Evolutionary conservation across 2,329 filamentous ascomycete species (phyloP).

Genomic region (Paecilomyces fulvus): DNA sequence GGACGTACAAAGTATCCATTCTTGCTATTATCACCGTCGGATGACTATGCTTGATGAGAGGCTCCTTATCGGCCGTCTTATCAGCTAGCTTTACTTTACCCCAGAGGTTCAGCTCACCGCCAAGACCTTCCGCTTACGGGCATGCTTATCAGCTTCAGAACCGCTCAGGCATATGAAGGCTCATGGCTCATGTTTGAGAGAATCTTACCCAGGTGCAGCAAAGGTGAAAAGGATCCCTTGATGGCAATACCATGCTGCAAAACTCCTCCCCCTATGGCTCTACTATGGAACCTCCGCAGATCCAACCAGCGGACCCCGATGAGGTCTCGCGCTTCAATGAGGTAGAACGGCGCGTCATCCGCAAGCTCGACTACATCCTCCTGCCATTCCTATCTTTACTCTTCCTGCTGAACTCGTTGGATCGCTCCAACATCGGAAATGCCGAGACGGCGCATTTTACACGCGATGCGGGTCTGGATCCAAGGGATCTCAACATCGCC

Average conservation of each 20-base stretch:
- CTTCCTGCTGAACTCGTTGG: conserved; percentile 46
- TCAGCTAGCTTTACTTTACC: neutral
- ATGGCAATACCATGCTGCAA: neutral
- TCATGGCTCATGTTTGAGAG: too few species aligned
- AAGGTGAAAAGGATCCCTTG: too few species aligned
- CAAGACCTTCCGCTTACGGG: neutral
- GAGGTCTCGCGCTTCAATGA: conserved; percentile 1
- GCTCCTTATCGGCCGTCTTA: neutral
- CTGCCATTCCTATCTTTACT: conserved; percentile 45
- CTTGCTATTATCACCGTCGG: neutral
- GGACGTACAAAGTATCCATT: neutral
- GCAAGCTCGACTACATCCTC: conserved; percentile 43
- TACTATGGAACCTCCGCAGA: neutral
- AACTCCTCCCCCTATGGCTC: neutral
- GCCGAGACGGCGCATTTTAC: conserved; percentile 52
- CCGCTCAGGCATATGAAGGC: neutral
- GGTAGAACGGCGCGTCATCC: conserved; percentile 9
- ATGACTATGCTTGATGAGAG: neutral
- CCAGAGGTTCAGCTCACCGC: neutral
- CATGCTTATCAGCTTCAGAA: neutral
- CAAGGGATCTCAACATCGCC: conserved; percentile 48
- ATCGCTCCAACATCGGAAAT: conserved; percentile 48
- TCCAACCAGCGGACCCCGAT: neutral
- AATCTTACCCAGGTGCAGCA: too few species aligned
- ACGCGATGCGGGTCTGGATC: conserved; percentile 43